phyloP scores from a whole-genome alignment of 106 monocot species.

The Allium cepa region DNA sequence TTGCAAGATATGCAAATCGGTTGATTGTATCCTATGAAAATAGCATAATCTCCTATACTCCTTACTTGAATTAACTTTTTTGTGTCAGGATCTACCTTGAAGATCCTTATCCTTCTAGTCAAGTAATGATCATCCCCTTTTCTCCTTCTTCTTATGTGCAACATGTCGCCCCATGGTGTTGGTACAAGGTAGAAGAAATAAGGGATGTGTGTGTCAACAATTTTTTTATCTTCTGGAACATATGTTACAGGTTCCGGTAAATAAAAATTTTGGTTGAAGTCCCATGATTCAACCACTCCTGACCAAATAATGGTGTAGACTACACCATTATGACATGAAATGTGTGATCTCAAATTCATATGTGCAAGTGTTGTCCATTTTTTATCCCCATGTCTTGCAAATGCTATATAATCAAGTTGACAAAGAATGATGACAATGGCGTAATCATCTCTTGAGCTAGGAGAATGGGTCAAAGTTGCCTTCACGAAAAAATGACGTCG shows the following conservation, averaged over 20 bases:
- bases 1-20: too few relatives aligned
- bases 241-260: not conserved
- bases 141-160: not conserved
- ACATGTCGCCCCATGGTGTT: not conserved
- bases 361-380: not conserved
- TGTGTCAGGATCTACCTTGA: not conserved
- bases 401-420: not conserved
- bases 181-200: not conserved
- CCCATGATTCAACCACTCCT: not conserved
- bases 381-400: not conserved
- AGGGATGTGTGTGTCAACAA: not conserved
- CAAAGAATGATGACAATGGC: not conserved
- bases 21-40: not conserved
- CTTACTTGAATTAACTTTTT: not conserved
- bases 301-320: not conserved
- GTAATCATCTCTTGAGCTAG: not conserved
- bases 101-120: not conserved
- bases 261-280: not conserved
- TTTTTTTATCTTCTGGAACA: not conserved
- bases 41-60: not conserved
- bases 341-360: not conserved
- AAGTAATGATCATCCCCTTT: not conserved
- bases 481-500: not conserved
- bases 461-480: not conserved
- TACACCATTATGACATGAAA: not conserved